Base-by-base conservation (phyloP, 345 rosid genomes). In the Syzygium oleosum region DNA sequence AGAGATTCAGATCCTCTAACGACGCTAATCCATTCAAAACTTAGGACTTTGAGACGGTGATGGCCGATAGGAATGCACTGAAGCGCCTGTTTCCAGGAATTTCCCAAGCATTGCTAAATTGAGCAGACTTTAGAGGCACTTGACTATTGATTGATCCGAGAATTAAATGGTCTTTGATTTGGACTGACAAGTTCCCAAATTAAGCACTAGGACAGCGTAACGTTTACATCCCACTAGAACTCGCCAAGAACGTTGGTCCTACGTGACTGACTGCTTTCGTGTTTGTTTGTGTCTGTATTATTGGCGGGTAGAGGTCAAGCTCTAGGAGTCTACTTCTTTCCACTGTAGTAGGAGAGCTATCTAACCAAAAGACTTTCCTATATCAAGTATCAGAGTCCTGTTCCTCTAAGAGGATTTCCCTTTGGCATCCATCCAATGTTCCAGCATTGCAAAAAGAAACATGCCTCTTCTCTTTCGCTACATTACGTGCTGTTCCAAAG, bases 231-330 rank as follows among this genome's bases (percentile, higher is more conserved):
- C n/a, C 61, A 10, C n/a, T 9, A 56, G n/a, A 22, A 56, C 12
- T 23, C 12, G n/a, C 61, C n/a, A 56, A 23, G 61, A 56, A 22
- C 27, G 4, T 23, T 22, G 23, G 10, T 56, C 61, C 11, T 22
- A 56, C 13, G 1, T 56, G 2, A 56, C 12, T 11, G n/a, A 56
- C 2, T 56, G 0, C 61, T 23, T 56, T 56, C 27, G 12, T 23
- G 61, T 23, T 22, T 9, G n/a, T 56, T 56, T 23, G n/a, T 23
- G 61, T 56, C 61, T 9, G 27, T 22, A 56, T 56, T 59, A 25
- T 25, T 1, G 65, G 0, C 7, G 0, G 7, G 65, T 15, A 0
- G 31, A 59, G 65, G 31, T 59, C n/a, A 59, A 1, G 12, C 65
- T 59, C 31, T 59, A 25, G 12, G 31, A 52, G 14, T 52, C 54